Conservation (phyloP, 306 rosid genomes). For the Lathyrus aphaca region DNA sequence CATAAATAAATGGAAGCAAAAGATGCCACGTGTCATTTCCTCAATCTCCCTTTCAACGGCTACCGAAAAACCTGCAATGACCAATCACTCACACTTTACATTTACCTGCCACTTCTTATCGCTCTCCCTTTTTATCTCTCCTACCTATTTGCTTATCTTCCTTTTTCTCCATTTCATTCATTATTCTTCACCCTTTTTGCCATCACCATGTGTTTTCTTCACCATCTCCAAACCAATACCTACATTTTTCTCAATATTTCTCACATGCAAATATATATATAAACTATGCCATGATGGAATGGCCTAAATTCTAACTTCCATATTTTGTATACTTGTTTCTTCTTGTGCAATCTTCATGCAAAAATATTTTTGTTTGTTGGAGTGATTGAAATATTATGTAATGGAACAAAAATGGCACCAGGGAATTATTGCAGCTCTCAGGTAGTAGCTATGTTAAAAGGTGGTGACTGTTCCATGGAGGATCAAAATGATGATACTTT, state of each 20-base stretch:
- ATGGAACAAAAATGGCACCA: conserved; percentile 51
- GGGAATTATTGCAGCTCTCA: conserved; percentile 44
- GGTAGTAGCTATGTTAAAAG: conserved; percentile 27
- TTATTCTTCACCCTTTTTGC: not conserved
- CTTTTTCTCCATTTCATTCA: not conserved
- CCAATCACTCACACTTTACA: conserved; percentile 3
- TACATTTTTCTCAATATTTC: not conserved
- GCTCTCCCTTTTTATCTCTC: conserved; percentile 7
- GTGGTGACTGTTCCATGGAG: conserved; percentile 49
- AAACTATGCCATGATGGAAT: not conserved
- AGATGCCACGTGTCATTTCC: conserved; percentile 8
- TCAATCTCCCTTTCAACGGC: conserved; percentile 1
- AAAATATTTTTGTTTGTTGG: conserved; percentile 17
- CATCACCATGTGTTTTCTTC: conserved; percentile 7
- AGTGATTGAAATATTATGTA: conserved; percentile 26
- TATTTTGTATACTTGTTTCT: conserved; percentile 42
- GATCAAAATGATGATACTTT: conserved; percentile 50
- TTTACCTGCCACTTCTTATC: conserved; percentile 10
- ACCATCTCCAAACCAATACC: not conserved
- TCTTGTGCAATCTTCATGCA: conserved; percentile 31
- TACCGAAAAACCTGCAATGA: not conserved
- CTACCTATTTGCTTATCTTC: conserved; percentile 7
- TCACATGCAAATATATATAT: not conserved
- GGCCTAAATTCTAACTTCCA: conserved; percentile 5
- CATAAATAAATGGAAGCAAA: not conserved